Conservation (phyloP, 345 rosid genomes). For the Eucalyptus cloeziana region DNA sequence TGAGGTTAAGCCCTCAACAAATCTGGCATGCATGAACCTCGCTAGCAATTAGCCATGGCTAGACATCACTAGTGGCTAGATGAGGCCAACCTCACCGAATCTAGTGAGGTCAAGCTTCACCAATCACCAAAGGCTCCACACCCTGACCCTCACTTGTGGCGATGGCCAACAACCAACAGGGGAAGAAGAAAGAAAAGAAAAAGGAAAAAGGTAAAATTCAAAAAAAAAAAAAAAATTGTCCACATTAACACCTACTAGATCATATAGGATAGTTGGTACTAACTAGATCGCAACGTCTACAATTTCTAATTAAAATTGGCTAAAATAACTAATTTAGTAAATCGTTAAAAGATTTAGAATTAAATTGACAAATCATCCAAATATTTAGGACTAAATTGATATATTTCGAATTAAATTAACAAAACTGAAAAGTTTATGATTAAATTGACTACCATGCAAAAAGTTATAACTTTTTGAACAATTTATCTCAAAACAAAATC, state of each 20-base stretch:
- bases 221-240: no score
- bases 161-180: accelerated
- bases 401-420: not conserved
- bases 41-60: not conserved
- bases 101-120: not conserved
- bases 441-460: not conserved
- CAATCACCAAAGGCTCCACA: not conserved
- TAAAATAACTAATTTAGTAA: not conserved
- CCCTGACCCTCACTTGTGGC: no score
- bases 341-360: not conserved
- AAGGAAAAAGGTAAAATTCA: not conserved
- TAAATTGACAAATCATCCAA: not conserved
- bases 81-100: not conserved
- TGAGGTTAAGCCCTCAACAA: not conserved
- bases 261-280: no score
- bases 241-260: accelerated
- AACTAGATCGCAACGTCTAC: no score
- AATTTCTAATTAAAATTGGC: no score
- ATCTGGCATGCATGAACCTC: not conserved
- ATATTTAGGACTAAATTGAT: not conserved
- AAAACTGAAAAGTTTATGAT: not conserved
- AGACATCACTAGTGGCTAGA: not conserved
- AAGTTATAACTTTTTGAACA: not conserved
- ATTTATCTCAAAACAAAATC: not conserved
- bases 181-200: not conserved